Conservation (phyloP, 2,329 filamentous ascomycete genomes). For the Anthostomella pinea region DNA sequence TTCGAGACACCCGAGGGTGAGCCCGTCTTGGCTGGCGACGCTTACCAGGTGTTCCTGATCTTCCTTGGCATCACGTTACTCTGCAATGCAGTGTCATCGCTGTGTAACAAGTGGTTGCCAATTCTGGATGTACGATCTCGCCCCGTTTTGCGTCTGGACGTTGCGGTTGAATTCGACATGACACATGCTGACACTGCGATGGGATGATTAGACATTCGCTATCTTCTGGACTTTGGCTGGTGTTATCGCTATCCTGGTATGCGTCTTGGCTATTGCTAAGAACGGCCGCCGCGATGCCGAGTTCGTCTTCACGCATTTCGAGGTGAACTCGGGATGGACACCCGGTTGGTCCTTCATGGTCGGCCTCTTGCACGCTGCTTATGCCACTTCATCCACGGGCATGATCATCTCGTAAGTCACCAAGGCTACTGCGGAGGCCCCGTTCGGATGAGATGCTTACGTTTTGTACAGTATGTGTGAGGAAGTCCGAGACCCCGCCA, state of each 20-base stretch:
- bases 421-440: neutral
- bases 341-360: conserved; percentile 72
- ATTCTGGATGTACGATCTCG: conserved; percentile 61
- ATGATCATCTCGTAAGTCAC: conserved; percentile 72
- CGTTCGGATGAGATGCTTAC: conserved; percentile 16
- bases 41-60: conserved; percentile 68
- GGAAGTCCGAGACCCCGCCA: conserved; percentile 63
- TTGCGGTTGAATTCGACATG: too few relatives aligned
- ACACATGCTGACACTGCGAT: conserved; percentile 6
- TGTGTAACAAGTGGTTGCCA: conserved; percentile 66
- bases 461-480: conserved; percentile 61
- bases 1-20: conserved; percentile 45
- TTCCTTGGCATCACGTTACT: conserved; percentile 67
- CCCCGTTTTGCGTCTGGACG: too few relatives aligned
- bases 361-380: conserved; percentile 68
- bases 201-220: conserved; percentile 56
- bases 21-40: conserved; percentile 44
- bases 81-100: conserved; percentile 62
- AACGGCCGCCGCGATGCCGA: conserved; percentile 60
- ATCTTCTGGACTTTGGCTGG: conserved; percentile 74
- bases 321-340: conserved; percentile 66
- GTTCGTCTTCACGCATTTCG: conserved; percentile 68
- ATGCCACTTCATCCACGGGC: conserved; percentile 72
- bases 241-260: conserved; percentile 62
- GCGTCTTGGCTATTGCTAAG: conserved; percentile 64